Evolutionary conservation across 2,329 filamentous ascomycete genomes (phyloP), one percentile per base, ranked within the genome.

Genomic region (Aureobasidium namibiae): DNA sequence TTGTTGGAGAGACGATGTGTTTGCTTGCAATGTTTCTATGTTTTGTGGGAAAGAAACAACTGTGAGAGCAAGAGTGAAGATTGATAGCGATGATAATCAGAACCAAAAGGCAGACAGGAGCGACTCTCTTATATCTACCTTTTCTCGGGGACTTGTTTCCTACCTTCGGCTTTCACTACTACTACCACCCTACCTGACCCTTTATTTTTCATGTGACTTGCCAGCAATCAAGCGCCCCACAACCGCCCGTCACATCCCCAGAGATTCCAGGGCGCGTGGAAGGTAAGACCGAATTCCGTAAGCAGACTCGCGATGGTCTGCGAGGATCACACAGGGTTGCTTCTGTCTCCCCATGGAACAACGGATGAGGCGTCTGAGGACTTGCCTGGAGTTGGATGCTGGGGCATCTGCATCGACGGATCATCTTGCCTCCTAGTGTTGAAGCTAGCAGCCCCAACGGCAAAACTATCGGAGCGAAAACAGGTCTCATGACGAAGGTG

Each of bases 111-210:
- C 18, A 34, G 52, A 14, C 34, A 31, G 38, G 11, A 44, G 16
- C 13, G 11, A 23, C 39, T 56, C 18, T 56, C 36, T 33, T 56
- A 11, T 56, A 56, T 24, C 39, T 42, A 54, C 50, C 50, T 54
- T 41, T 34, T 21, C 26, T 56, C 52, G 52, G 52, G 29, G 52
- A 56, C 52, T 33, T 56, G 52, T 56, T 56, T 56, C 52, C 52
- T 34, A 45, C 39, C 42, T 45, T 56, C 52, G 52, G 52, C 26
- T 29, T 56, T 21, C 18, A 29, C 38, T 38, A 18, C 44, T 31
- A 44, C 23, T 10, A 48, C n/a, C 10, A n/a, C n/a, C n/a, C n/a
- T 33, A 31, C 11, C 42, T 45, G 29, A 36, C 48, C 48, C 48
- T 13, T 52, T 49, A 11, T 33, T 33, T 34, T n/a, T 6, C 10